A percentile compares a stretch with the other conserved stretches of the same genome.
Evolutionary conservation across 2,329 filamentous ascomycete genomes (phyloP).

Genomic region (Colletotrichum incanum): DNA sequence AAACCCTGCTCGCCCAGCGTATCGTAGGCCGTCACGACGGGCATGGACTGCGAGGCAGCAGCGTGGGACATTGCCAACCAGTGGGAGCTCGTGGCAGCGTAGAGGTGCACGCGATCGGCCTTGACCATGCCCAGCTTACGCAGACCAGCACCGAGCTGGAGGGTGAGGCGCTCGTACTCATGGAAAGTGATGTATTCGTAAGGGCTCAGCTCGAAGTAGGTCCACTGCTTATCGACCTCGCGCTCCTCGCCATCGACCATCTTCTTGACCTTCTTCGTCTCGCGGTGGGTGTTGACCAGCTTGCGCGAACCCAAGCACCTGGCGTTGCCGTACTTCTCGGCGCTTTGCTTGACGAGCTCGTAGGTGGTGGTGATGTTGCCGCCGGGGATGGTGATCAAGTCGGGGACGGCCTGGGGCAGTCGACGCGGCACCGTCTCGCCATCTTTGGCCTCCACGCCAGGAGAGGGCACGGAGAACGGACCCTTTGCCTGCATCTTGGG

Average conservation of each 20-base stretch:
- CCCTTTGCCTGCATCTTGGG: constrained; percentile 70
- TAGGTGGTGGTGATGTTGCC: constrained; percentile 80
- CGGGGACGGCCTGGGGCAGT: constrained; percentile 73
- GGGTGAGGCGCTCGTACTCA: constrained; percentile 81
- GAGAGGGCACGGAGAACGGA: constrained; percentile 79
- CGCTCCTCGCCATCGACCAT: constrained; percentile 84
- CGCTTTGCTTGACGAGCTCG: constrained; percentile 80
- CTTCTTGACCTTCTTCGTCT: constrained; percentile 93
- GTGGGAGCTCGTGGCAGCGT: constrained; percentile 78
- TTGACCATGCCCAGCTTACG: constrained; percentile 80
- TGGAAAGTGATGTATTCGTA: constrained; percentile 85
- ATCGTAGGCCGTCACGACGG: constrained; percentile 88
- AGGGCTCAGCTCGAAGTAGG: constrained; percentile 85
- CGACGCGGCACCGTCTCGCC: constrained; percentile 85
- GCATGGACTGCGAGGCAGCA: constrained; percentile 81
- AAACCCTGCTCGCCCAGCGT: constrained; percentile 84
- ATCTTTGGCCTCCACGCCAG: constrained; percentile 73
- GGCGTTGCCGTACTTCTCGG: constrained; percentile 75
- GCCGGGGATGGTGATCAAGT: constrained; percentile 72
- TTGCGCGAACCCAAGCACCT: constrained; percentile 80
- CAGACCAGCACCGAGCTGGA: constrained; percentile 79
- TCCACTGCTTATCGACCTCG: constrained; percentile 90
- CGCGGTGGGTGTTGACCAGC: constrained; percentile 82
- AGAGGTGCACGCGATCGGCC: constrained; percentile 82
- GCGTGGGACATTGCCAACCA: constrained; percentile 68